phyloP scores from a whole-genome alignment of 1,139 yeast genomes.

The Arxiozyma slooffiae region DNA sequence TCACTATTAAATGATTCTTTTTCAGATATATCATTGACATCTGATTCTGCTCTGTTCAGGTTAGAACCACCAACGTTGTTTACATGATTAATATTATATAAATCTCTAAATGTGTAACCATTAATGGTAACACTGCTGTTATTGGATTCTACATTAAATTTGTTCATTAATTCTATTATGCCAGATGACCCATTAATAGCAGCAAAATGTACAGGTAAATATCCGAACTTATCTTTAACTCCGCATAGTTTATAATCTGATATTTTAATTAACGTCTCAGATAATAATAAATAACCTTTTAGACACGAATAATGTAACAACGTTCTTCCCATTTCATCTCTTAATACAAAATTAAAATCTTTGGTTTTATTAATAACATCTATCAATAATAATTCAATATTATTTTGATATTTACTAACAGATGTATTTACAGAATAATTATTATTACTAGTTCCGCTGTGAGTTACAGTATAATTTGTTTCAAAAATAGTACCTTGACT shows the following conservation, averaged over 20 bases:
- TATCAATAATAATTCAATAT: slow-evolving; percentile 45
- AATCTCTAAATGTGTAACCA: slow-evolving; percentile 11
- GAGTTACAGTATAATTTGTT: not conserved
- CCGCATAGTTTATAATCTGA: slow-evolving; percentile 62
- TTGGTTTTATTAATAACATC: slow-evolving; percentile 45
- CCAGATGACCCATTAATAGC: slow-evolving; percentile 63
- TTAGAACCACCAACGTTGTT: not conserved
- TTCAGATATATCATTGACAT: slow-evolving; percentile 24
- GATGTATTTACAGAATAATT: not conserved
- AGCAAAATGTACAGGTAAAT: slow-evolving; percentile 81
- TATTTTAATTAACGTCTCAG: slow-evolving; percentile 53
- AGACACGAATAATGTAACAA: slow-evolving; percentile 75
- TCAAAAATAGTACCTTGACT: not conserved
- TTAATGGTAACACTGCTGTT: not conserved
- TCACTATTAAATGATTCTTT: slow-evolving; percentile 13
- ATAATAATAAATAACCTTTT: slow-evolving; percentile 57
- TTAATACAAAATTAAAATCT: slow-evolving; percentile 60
- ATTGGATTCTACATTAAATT: slow-evolving; percentile 20
- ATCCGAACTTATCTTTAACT: slow-evolving; percentile 65
- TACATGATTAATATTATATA: slow-evolving; percentile 7
- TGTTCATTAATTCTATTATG: slow-evolving; percentile 25
- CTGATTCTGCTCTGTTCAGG: slow-evolving; percentile 7
- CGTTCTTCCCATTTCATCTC: slow-evolving; percentile 77
- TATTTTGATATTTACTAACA: not conserved
- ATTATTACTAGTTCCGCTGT: not conserved